A percentile compares a stretch with the other conserved stretches of the same genome.
phyloP scores from a whole-genome alignment of 306 rosid species.

The Pyrus communis region DNA sequence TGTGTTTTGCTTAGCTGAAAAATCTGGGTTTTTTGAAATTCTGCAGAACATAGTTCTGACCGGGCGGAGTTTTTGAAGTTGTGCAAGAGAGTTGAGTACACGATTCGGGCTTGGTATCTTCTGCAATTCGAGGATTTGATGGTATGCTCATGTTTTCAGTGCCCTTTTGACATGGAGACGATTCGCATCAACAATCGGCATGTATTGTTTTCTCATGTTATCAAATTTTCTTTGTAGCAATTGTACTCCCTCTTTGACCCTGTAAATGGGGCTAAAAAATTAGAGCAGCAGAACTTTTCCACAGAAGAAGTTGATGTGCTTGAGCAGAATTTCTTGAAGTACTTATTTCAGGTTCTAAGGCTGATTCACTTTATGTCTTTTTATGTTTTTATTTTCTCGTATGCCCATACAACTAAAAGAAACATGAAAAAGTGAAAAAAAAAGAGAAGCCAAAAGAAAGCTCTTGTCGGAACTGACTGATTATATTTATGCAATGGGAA shows the following conservation, averaged over 20 bases:
- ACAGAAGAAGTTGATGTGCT: constrained; percentile 60
- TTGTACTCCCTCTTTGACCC: constrained; percentile 91
- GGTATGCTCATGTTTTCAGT: constrained; percentile 38
- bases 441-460: background rate
- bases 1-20: background rate
- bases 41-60: constrained; percentile 59
- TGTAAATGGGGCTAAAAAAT: constrained; percentile 63
- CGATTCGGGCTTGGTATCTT: constrained; percentile 90
- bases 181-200: background rate
- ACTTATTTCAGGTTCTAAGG: constrained; percentile 62
- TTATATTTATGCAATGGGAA: background rate
- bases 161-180: background rate
- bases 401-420: background rate
- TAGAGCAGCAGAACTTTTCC: constrained; percentile 63
- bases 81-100: constrained; percentile 76
- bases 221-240: constrained; percentile 46
- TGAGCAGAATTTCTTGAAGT: constrained; percentile 81
- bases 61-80: constrained; percentile 83
- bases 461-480: background rate
- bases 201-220: background rate
- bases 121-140: constrained; percentile 89
- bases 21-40: background rate
- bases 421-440: background rate
- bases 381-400: background rate
- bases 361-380: background rate